Conservation (phyloP, 257 asterid species). For the Fraxinus americana region DNA sequence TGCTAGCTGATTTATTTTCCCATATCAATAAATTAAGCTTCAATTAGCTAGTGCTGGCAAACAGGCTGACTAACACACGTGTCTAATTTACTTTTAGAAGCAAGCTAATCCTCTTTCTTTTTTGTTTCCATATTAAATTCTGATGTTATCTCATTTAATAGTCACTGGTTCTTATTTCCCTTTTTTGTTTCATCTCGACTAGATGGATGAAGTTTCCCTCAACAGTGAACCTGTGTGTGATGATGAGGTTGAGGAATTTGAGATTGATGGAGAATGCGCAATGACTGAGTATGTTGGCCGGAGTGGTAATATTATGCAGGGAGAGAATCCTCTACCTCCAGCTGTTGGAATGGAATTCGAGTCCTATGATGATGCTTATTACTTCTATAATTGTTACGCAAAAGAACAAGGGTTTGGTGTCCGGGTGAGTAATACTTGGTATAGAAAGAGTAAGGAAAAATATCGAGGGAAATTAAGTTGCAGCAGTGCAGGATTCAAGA, state of each 20-base stretch:
- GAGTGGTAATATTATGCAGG: constrained; percentile 43
- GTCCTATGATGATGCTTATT: constrained; percentile 63
- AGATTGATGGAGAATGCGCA: constrained; percentile 50
- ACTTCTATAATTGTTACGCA: constrained; percentile 64
- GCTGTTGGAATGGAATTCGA: constrained; percentile 68
- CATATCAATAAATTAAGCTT: background rate
- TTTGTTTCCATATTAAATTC: background rate
- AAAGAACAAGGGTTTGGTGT: constrained; percentile 69
- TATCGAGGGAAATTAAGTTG: constrained; percentile 70
- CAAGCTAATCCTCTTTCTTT: constrained; percentile 4
- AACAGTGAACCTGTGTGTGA: constrained; percentile 46
- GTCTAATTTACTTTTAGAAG: constrained; percentile 9
- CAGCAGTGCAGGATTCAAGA: constrained; percentile 73
- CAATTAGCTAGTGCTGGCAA: background rate
- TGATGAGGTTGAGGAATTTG: constrained; percentile 49
- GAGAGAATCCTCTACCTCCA: constrained; percentile 62
- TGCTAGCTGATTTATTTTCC: constrained; percentile 12
- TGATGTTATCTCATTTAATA: background rate
- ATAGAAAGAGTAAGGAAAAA: constrained; percentile 62
- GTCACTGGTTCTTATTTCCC: background rate
- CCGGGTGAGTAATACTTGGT: constrained; percentile 70
- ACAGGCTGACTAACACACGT: background rate
- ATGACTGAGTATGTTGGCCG: constrained; percentile 57
- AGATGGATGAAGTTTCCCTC: constrained; percentile 50
- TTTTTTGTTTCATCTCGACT: background rate